Evolutionary conservation across 1,284 basidiomycete species (phyloP).

Genomic region (Polyporus tsugae): DNA sequence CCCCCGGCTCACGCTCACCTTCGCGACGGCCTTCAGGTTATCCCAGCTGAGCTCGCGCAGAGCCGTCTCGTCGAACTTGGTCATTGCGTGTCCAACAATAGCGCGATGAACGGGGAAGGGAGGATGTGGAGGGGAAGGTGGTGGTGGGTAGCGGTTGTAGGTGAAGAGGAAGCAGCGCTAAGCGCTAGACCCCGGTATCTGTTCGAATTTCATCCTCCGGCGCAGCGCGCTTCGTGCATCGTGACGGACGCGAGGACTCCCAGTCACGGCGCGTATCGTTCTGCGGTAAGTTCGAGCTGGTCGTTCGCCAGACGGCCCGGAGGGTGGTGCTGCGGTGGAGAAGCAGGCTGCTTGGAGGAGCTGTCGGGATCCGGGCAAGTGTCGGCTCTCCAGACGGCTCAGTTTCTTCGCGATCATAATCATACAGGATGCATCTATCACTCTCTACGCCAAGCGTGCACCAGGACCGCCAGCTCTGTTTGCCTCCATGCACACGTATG

Average conservation of each 20-base stretch:
- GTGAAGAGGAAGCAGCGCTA: not conserved
- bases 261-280: not conserved
- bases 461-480: too few species aligned
- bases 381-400: too few species aligned
- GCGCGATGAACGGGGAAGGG: not conserved
- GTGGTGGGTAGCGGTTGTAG: not conserved
- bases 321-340: not conserved
- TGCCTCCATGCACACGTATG: too few species aligned
- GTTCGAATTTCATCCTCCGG: not conserved
- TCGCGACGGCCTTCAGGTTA: constrained; percentile 1
- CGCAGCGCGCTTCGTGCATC: not conserved
- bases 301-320: too few species aligned
- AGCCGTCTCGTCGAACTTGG: not conserved
- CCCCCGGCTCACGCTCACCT: not conserved
- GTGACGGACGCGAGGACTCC: not conserved
- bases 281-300: not conserved
- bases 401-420: too few species aligned
- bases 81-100: not conserved
- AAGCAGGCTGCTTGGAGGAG: too few species aligned
- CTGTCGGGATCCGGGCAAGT: too few species aligned
- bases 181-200: not conserved
- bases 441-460: too few species aligned
- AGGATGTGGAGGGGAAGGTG: not conserved
- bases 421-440: too few species aligned
- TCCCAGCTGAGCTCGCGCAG: not conserved